These are phyloP conservation scores for Bremia lactucae DNA, from an alignment of 352 stramenopile species.

Conservation along the genomic window DNA sequence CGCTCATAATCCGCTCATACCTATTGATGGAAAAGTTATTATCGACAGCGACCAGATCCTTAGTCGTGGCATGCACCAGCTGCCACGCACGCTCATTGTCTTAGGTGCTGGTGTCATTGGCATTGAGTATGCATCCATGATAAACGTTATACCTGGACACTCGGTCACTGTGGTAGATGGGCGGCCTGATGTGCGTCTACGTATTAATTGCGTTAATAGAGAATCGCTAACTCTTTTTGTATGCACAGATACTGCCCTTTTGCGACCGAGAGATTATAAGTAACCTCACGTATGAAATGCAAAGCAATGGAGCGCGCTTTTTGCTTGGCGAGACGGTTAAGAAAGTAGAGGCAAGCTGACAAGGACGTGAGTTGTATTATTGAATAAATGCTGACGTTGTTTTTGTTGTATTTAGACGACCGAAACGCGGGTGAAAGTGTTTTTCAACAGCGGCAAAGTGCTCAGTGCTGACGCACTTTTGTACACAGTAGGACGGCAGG, in stretches of 20 bases:
- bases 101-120: constrained; percentile 81
- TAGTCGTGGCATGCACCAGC: constrained; percentile 44
- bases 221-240: not conserved
- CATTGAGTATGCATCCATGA: constrained; percentile 88
- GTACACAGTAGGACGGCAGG: constrained; percentile 73
- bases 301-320: constrained; percentile 80
- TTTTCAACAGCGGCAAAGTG: constrained; percentile 68
- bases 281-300: constrained; percentile 85
- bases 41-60: constrained; percentile 82
- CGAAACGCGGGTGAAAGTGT: constrained; percentile 46
- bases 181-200: constrained; percentile 41
- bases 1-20: constrained; percentile 61
- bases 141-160: constrained; percentile 81
- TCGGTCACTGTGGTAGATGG: constrained; percentile 82
- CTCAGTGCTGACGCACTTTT: constrained; percentile 60
- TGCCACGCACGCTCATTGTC: constrained; percentile 72
- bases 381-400: not conserved
- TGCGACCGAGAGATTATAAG: constrained; percentile 81
- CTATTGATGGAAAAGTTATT: constrained; percentile 75
- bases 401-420: constrained; percentile 26
- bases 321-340: constrained; percentile 72
- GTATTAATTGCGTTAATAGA: not conserved
- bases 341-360: constrained; percentile 38
- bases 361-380: not conserved
- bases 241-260: constrained; percentile 63